A percentile compares a stretch with the other conserved stretches of the same genome.
phyloP scores from a whole-genome alignment of 1,139 yeast species.

The Petasospora fabianii region DNA sequence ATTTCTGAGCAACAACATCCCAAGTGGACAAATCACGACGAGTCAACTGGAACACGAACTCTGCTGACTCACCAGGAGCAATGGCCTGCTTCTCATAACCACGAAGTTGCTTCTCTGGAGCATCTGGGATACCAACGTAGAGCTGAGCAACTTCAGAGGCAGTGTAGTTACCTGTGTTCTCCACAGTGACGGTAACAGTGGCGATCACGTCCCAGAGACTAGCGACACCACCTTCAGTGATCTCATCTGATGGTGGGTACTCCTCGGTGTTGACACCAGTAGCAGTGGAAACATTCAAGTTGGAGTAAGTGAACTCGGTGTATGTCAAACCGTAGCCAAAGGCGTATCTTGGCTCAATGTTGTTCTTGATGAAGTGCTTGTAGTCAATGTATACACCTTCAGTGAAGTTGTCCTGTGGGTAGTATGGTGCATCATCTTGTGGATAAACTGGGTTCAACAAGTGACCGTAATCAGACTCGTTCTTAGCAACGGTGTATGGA shows the following conservation, averaged over 20 bases:
- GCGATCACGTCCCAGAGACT: conserved; percentile 41
- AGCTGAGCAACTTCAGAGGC: conserved; percentile 57
- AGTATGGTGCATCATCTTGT: conserved; percentile 8
- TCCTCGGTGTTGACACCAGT: conserved; percentile 23
- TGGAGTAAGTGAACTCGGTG: conserved; percentile 38
- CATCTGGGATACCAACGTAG: conserved; percentile 54
- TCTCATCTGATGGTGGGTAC: conserved; percentile 32
- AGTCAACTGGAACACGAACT: conserved; percentile 37
- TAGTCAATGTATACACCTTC: conserved; percentile 49
- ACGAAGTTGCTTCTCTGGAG: conserved; percentile 16
- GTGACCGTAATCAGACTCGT: conserved; percentile 14
- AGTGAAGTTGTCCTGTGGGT: conserved; percentile 27
- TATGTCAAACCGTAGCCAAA: conserved; percentile 61
- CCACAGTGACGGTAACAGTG: conserved; percentile 23
- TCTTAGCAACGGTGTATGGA: conserved; percentile 55
- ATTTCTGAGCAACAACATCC: conserved; percentile 52
- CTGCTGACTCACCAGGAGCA: conserved; percentile 10
- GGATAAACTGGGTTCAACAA: conserved; percentile 26
- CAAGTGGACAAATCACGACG: conserved; percentile 56
- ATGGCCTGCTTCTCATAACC: conserved; percentile 9
- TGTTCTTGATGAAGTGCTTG: conserved; percentile 46
- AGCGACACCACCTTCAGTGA: conserved; percentile 51
- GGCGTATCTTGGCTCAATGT: conserved; percentile 45
- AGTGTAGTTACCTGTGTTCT: conserved; percentile 36
- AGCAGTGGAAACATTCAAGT: conserved; percentile 17